Conservation (phyloP, 2,329 filamentous ascomycete species). For the Fusarium caatingaense region DNA sequence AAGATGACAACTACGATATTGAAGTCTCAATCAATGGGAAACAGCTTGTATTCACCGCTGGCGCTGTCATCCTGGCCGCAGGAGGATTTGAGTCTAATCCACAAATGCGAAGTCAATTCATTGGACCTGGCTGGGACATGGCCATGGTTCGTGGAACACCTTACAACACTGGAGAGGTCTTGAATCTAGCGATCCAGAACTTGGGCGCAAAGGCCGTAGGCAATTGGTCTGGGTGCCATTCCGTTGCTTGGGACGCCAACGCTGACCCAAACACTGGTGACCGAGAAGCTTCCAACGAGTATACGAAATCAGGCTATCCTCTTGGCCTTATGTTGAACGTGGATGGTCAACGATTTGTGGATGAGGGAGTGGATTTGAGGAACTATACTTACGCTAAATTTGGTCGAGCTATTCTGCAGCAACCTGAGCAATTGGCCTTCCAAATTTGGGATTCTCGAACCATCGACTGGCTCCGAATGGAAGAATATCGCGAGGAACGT, state of each 20-base stretch:
- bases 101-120: conserved; percentile 63
- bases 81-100: conserved; percentile 58
- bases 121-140: conserved; percentile 54
- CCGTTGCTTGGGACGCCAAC: conserved; percentile 20
- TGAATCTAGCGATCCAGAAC: not conserved
- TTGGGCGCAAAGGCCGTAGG: conserved; percentile 2
- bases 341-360: conserved; percentile 8
- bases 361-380: conserved; percentile 14
- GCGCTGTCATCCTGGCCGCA: conserved; percentile 6
- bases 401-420: conserved; percentile 16
- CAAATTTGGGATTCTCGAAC: conserved; percentile 19
- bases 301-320: conserved; percentile 22
- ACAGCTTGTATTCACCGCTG: not conserved
- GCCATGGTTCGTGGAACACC: conserved; percentile 45
- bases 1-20: not conserved
- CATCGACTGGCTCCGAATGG: conserved; percentile 7
- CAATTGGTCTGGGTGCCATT: conserved; percentile 17
- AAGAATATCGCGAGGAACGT: conserved; percentile 20
- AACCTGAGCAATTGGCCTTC: conserved; percentile 18
- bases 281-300: conserved; percentile 19
- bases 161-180: conserved; percentile 23
- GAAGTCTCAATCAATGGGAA: not conserved
- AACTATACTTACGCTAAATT: conserved; percentile 27
- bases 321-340: conserved; percentile 18
- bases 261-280: conserved; percentile 15